Percentiles rank a stretch among this genome's conserved stretches.
Evolutionary conservation across 495 filamentous ascomycete genomes (phyloP).

Genomic region (Penicillium dipodomyicola): DNA sequence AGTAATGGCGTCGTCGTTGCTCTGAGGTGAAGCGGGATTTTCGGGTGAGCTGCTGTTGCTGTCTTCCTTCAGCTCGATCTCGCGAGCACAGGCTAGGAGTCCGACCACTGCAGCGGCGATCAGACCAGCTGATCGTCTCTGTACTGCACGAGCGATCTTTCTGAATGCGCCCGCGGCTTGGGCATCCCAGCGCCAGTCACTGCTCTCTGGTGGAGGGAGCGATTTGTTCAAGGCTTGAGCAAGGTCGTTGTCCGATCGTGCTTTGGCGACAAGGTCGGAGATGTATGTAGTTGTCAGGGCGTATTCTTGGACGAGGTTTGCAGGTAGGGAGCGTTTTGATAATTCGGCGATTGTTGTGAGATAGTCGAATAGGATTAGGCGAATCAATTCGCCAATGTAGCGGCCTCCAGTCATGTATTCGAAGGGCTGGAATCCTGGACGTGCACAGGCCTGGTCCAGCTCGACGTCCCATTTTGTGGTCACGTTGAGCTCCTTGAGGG

Average conservation of each 20-base stretch:
- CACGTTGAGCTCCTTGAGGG: slow-evolving; percentile 60
- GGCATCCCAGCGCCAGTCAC: slow-evolving; percentile 58
- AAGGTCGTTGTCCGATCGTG: slow-evolving; percentile 46
- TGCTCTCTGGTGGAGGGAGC: slow-evolving; percentile 48
- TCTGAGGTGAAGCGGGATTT: slow-evolving; percentile 31
- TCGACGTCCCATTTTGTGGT: slow-evolving; percentile 69
- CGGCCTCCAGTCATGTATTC: slow-evolving; percentile 86
- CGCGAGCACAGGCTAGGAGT: slow-evolving; percentile 62
- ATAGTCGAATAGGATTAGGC: slow-evolving; percentile 68
- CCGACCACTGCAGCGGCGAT: slow-evolving; percentile 69
- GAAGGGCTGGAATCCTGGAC: slow-evolving; percentile 79
- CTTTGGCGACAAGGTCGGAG: slow-evolving; percentile 58
- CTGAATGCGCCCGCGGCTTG: slow-evolving; percentile 55
- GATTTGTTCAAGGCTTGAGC: slow-evolving; percentile 51
- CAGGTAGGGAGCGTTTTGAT: slow-evolving; percentile 50
- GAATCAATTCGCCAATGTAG: slow-evolving; percentile 80
- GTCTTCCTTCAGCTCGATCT: slow-evolving; percentile 54
- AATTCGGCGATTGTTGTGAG: slow-evolving; percentile 44
- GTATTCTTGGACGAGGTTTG: slow-evolving; percentile 56
- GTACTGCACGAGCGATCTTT: slow-evolving; percentile 60
- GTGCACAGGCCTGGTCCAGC: slow-evolving; percentile 63
- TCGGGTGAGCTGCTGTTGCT: slow-evolving; percentile 41
- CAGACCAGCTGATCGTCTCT: slow-evolving; percentile 67
- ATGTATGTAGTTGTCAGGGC: slow-evolving; percentile 69
- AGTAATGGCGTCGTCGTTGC: slow-evolving; percentile 18